Conservation (phyloP, 768 basidiomycete species). For the Chalciporus sphaerocephalus region DNA sequence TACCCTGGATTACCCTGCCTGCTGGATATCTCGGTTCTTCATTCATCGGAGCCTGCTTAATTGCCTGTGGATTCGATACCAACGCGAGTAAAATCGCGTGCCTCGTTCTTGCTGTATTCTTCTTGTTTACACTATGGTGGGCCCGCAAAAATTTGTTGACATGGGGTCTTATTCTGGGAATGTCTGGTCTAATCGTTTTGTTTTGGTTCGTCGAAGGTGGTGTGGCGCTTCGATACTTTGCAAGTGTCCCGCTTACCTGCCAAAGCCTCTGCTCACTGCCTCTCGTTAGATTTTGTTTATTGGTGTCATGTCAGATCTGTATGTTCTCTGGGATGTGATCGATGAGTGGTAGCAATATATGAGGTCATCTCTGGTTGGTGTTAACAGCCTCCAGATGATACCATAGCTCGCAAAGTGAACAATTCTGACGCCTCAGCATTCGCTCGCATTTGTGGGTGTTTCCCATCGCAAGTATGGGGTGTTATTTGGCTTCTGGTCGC, state of each 20-base stretch:
- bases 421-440: slow-evolving; percentile 85
- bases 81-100: slow-evolving; percentile 84
- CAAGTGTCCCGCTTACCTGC: slow-evolving; percentile 30
- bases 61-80: slow-evolving; percentile 85
- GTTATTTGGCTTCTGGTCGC: slow-evolving; percentile 82
- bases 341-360: slow-evolving; percentile 39
- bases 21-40: slow-evolving; percentile 85
- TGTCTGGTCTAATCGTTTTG: slow-evolving; percentile 72
- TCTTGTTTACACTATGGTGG: slow-evolving; percentile 88
- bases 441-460: slow-evolving; percentile 81
- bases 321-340: slow-evolving; percentile 84
- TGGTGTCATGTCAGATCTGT: slow-evolving; percentile 84
- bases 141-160: slow-evolving; percentile 71
- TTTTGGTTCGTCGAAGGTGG: slow-evolving; percentile 83
- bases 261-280: neutral
- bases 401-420: slow-evolving; percentile 78
- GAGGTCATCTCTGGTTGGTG: neutral
- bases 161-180: slow-evolving; percentile 73
- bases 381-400: slow-evolving; percentile 56
- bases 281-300: slow-evolving; percentile 65
- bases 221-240: slow-evolving; percentile 72
- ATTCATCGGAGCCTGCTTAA: slow-evolving; percentile 81
- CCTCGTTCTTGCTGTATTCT: slow-evolving; percentile 77
- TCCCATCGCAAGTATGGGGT: slow-evolving; percentile 85
- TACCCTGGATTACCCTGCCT: slow-evolving; percentile 75